Conservation (phyloP, 2,329 filamentous ascomycete genomes). For the Geosmithia putterillii region DNA sequence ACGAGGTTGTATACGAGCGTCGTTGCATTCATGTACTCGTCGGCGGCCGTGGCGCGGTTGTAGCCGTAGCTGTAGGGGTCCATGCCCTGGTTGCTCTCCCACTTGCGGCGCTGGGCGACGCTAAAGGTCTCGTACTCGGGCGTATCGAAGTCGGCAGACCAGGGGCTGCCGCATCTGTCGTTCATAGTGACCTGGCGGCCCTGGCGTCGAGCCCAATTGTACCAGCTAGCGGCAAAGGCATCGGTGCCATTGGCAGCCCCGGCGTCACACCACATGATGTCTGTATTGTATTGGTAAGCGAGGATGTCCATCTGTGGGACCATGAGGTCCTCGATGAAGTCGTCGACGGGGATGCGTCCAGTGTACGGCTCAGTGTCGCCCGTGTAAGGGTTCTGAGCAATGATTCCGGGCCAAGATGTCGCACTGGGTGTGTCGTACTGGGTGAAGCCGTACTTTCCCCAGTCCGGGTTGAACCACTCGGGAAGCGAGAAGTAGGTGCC, state of each 20-base stretch:
- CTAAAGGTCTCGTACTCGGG: slow-evolving; percentile 33
- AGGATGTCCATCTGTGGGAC: slow-evolving; percentile 33
- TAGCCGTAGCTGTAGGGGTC: slow-evolving; percentile 48
- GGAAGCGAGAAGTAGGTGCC: slow-evolving; percentile 36
- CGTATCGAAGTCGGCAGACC: slow-evolving; percentile 42
- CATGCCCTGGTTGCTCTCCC: slow-evolving; percentile 48
- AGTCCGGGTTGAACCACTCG: slow-evolving; percentile 36
- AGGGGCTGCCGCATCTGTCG: slow-evolving; percentile 40
- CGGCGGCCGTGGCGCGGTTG: slow-evolving; percentile 38
- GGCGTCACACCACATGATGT: slow-evolving; percentile 39
- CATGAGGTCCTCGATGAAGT: slow-evolving; percentile 30
- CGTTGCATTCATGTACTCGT: slow-evolving; percentile 38
- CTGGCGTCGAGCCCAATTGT: slow-evolving; percentile 20
- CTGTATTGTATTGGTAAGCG: slow-evolving; percentile 26
- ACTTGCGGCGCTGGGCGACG: slow-evolving; percentile 37
- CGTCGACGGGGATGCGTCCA: slow-evolving; percentile 20
- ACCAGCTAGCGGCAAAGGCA: slow-evolving; percentile 27
- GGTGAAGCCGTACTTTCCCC: slow-evolving; percentile 27
- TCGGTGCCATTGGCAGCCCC: slow-evolving; percentile 28
- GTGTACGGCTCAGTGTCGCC: slow-evolving; percentile 26
- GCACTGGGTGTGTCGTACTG: slow-evolving; percentile 14
- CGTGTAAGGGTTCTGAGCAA: slow-evolving; percentile 30
- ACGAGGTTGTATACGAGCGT: slow-evolving; percentile 33
- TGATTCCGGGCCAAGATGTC: slow-evolving; percentile 21
- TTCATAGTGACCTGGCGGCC: slow-evolving; percentile 41